phyloP scores from a whole-genome alignment of 2,329 filamentous ascomycete genomes.

The Macrophomina pseudophaseolina region DNA sequence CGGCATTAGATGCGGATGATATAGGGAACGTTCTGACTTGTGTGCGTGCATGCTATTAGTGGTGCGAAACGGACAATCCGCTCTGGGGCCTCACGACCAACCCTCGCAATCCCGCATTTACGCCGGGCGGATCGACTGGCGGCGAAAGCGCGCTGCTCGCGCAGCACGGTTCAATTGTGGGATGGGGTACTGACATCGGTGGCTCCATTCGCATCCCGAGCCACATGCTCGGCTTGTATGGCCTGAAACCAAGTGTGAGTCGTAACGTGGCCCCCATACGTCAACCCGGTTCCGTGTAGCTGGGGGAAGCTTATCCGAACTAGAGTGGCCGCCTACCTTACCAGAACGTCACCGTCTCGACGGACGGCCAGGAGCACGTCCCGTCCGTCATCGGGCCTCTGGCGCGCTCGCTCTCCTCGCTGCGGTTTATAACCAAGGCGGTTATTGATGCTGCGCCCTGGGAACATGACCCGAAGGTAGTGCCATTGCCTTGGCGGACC shows the following conservation, averaged over 20 bases:
- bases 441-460: conserved; percentile 67
- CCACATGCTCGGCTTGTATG: conserved; percentile 36
- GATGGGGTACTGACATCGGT: conserved; percentile 64
- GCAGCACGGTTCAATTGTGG: conserved; percentile 59
- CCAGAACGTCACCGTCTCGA: conserved; percentile 60
- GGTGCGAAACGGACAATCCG: conserved; percentile 61
- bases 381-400: conserved; percentile 69
- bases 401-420: conserved; percentile 58
- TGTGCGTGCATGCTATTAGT: conserved; percentile 40
- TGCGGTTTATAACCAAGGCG: conserved; percentile 62
- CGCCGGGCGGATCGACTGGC: conserved; percentile 64
- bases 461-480: conserved; percentile 68
- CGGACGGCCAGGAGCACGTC: conserved; percentile 68
- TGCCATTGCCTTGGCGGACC: conserved; percentile 69
- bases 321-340: conserved; percentile 58
- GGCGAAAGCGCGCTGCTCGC: conserved; percentile 64
- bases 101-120: conserved; percentile 51
- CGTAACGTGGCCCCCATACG: background rate
- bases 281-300: background rate
- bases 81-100: conserved; percentile 58
- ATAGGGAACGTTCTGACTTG: conserved; percentile 1
- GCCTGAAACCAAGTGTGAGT: conserved; percentile 34
- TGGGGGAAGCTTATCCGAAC: conserved; percentile 1
- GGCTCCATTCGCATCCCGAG: conserved; percentile 63
- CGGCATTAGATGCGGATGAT: conserved; percentile 28